These are phyloP conservation scores for Colletotrichum orchidophilum DNA, from an alignment of 2,329 filamentous ascomycete species.

Conservation along the genomic window DNA sequence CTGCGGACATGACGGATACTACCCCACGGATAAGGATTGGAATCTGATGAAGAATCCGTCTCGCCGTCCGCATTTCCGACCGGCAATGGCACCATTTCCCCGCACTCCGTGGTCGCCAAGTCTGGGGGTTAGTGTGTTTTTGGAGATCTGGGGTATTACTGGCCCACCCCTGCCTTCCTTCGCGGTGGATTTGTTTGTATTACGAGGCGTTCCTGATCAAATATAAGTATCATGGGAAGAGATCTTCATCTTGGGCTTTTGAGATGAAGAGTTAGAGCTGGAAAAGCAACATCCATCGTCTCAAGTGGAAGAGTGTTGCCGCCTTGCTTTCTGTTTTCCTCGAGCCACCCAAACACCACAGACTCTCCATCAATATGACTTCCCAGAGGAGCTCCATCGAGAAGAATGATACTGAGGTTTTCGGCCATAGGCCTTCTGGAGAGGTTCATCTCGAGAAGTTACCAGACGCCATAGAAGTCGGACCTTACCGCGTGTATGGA, in stretches of 20 bases:
- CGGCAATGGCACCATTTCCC: constrained; percentile 6
- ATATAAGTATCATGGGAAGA: neutral
- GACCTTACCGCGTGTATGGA: constrained; percentile 42
- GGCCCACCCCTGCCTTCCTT: neutral
- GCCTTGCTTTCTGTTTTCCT: neutral
- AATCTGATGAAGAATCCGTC: neutral
- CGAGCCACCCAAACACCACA: neutral
- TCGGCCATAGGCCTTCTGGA: constrained; percentile 11
- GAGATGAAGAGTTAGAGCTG: neutral
- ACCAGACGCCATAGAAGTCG: constrained; percentile 39
- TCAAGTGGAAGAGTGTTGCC: neutral
- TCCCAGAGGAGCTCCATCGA: constrained; percentile 22
- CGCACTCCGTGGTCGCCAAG: constrained; percentile 6
- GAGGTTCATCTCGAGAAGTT: constrained; percentile 29
- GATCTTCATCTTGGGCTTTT: neutral
- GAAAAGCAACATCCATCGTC: neutral
- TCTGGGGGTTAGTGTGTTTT: neutral
- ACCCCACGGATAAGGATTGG: constrained; percentile 9
- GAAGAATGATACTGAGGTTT: constrained; percentile 25
- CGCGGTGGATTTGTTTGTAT: neutral
- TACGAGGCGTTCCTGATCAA: neutral
- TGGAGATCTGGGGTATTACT: neutral
- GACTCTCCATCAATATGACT: neutral
- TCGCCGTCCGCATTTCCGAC: neutral
- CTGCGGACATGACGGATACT: constrained; percentile 7